phyloP scores from a whole-genome alignment of 2,329 filamentous ascomycete genomes.

The Xylaria digitata region DNA sequence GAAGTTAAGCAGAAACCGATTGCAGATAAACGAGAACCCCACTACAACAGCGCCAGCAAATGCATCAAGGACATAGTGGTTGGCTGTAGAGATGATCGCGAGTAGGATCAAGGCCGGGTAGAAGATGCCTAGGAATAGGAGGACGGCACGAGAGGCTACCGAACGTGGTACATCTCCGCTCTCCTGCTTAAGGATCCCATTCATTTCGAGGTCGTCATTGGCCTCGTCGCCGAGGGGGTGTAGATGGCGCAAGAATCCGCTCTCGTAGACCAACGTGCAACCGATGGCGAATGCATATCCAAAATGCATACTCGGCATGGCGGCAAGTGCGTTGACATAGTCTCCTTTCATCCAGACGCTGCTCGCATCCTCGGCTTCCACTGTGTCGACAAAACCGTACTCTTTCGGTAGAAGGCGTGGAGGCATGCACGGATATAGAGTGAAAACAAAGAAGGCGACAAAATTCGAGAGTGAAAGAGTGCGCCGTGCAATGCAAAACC shows the following conservation, averaged over 20 bases:
- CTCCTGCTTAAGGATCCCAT: slow-evolving; percentile 38
- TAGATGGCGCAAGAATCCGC: slow-evolving; percentile 58
- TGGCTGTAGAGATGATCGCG: slow-evolving; percentile 71
- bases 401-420: slow-evolving; percentile 59
- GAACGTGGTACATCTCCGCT: slow-evolving; percentile 42
- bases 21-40: slow-evolving; percentile 66
- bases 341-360: slow-evolving; percentile 66
- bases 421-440: slow-evolving; percentile 60
- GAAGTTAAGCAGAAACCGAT: slow-evolving; percentile 66
- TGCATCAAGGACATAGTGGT: slow-evolving; percentile 74
- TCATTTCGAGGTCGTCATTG: slow-evolving; percentile 37
- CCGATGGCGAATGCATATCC: slow-evolving; percentile 67
- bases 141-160: slow-evolving; percentile 34
- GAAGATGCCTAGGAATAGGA: slow-evolving; percentile 55
- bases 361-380: slow-evolving; percentile 56
- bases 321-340: slow-evolving; percentile 68
- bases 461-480: slow-evolving; percentile 61
- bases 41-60: slow-evolving; percentile 72
- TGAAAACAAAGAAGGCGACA: slow-evolving; percentile 61
- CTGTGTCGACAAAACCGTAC: slow-evolving; percentile 60
- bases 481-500: slow-evolving; percentile 54
- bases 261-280: slow-evolving; percentile 64
- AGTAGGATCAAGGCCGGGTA: slow-evolving; percentile 66
- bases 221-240: slow-evolving; percentile 33
- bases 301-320: slow-evolving; percentile 69